phyloP scores from a whole-genome alignment of 2,329 filamentous ascomycete genomes.

The Aspergillus quadricinctus region DNA sequence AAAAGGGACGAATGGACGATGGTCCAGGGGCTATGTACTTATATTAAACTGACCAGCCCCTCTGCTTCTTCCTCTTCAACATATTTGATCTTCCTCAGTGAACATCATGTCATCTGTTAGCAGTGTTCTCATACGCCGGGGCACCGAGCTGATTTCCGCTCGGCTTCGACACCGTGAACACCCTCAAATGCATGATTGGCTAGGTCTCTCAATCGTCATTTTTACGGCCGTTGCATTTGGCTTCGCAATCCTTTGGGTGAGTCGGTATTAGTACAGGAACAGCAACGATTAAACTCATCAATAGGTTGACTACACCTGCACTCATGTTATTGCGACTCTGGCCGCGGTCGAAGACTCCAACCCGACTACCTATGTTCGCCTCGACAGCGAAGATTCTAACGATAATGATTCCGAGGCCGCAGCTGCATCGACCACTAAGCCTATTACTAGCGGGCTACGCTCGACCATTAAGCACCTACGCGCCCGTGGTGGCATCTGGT shows the following conservation, averaged over 20 bases:
- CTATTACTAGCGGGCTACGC: slow-evolving; percentile 59
- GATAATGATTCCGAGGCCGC: slow-evolving; percentile 40
- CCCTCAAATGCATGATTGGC: too few species aligned
- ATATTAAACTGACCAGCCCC: too few species aligned
- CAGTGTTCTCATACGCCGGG: not conserved
- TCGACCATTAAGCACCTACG: slow-evolving; percentile 58
- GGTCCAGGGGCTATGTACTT: too few species aligned
- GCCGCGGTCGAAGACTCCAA: slow-evolving; percentile 61
- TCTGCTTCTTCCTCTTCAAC: too few species aligned
- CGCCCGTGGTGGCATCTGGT: slow-evolving; percentile 58
- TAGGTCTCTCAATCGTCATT: too few species aligned
- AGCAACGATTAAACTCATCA: too few species aligned
- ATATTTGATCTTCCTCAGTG: not conserved
- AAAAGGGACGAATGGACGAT: too few species aligned
- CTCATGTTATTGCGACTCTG: slow-evolving; percentile 56
- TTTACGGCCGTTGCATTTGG: too few species aligned
- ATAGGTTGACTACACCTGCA: slow-evolving; percentile 55
- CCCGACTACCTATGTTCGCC: slow-evolving; percentile 49
- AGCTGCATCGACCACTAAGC: slow-evolving; percentile 47
- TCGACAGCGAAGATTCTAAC: slow-evolving; percentile 39
- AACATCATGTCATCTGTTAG: not conserved
- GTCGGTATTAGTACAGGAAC: too few species aligned
- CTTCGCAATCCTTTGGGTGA: too few species aligned
- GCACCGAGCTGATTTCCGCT: not conserved
- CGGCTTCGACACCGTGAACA: too few species aligned